Percentiles rank a stretch among this genome's conserved stretches.
Evolutionary conservation across 805 yeast genomes (phyloP).

Genomic region (Candida ovalis): DNA sequence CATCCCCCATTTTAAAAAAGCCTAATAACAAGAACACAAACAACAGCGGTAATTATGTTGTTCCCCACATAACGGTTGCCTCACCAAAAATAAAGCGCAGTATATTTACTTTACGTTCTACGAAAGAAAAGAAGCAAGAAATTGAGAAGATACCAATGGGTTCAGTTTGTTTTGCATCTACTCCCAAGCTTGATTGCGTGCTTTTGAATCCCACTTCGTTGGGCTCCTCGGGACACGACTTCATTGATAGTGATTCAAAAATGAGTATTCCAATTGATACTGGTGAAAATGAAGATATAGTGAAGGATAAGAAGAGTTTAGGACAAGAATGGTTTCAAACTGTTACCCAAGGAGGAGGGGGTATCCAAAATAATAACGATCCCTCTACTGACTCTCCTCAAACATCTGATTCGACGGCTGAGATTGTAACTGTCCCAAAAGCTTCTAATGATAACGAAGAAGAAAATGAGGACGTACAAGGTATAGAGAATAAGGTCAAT

Average conservation of each 20-base stretch:
- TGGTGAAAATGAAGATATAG: neutral
- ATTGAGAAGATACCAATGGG: neutral
- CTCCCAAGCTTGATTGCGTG: slow-evolving; percentile 14
- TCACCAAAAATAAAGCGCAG: neutral
- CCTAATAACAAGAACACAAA: neutral
- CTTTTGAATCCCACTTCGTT: neutral
- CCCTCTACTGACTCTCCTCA: neutral
- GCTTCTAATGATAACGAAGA: neutral
- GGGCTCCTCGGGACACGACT: neutral
- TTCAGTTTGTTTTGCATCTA: neutral
- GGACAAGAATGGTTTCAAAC: no score
- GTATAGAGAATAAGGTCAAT: neutral
- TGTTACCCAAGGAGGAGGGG: neutral
- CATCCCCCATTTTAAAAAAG: neutral
- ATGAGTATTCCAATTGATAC: neutral
- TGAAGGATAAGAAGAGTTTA: neutral
- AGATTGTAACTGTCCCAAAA: slow-evolving; percentile 16
- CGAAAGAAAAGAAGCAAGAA: neutral
- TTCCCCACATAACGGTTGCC: neutral
- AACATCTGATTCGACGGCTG: slow-evolving; percentile 16
- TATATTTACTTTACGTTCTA: neutral
- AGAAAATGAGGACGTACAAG: neutral
- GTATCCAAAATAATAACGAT: neutral
- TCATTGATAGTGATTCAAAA: neutral
- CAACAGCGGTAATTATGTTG: no score